These are phyloP conservation scores for Mucor piriformis DNA, from an alignment of 371 early-diverging fungal genomes.

Conservation along the genomic window DNA sequence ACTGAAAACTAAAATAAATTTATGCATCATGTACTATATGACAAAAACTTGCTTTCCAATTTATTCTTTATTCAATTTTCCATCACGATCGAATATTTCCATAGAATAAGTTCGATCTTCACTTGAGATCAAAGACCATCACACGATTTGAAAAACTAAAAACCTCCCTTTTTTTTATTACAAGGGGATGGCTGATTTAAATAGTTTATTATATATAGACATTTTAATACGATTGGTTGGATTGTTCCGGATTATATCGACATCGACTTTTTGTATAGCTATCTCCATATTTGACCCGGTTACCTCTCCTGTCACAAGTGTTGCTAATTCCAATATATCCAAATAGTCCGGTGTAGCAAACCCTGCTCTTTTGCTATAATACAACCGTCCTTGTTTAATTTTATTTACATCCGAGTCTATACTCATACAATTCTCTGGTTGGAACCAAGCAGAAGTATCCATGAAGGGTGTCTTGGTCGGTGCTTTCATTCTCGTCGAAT, in stretches of 20 bases:
- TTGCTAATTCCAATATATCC: constrained; percentile 1
- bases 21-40: constrained; percentile 7
- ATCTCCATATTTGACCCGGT: neutral
- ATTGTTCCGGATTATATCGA: neutral
- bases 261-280: neutral
- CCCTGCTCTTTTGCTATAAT: neutral
- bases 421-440: neutral
- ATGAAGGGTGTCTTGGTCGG: neutral
- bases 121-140: neutral
- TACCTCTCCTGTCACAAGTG: neutral
- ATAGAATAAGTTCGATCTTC: neutral
- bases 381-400: neutral
- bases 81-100: neutral
- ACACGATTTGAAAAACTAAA: neutral
- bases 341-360: constrained; percentile 8
- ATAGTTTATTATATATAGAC: neutral
- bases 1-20: neutral
- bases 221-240: neutral
- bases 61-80: neutral
- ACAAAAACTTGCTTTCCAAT: neutral
- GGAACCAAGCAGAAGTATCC: neutral
- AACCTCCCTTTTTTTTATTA: neutral
- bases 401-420: neutral
- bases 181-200: neutral
- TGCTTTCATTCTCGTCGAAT: neutral